Conservation (phyloP, 305 asterid genomes). For the Fraxinus xanthoxyloides region DNA sequence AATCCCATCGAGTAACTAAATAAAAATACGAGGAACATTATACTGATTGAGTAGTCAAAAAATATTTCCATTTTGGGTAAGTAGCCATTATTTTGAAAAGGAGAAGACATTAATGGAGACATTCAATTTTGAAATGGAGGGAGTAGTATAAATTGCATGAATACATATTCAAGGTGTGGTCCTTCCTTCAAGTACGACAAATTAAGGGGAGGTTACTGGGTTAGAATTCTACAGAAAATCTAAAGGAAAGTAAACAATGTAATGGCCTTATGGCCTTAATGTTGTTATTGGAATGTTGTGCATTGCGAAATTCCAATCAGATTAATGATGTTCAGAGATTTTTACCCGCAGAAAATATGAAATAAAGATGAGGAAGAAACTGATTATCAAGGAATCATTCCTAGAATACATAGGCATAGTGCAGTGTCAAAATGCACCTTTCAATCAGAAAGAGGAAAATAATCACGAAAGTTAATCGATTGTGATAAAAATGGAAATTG, state of each 20-base stretch:
- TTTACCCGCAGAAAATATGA: neutral
- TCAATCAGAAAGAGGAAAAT: neutral
- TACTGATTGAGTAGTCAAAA: neutral
- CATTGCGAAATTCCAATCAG: neutral
- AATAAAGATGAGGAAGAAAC: neutral
- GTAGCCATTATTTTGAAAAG: neutral
- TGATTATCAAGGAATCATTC: neutral
- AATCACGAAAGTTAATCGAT: neutral
- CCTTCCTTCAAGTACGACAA: neutral
- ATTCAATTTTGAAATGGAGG: neutral
- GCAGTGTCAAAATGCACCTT: neutral
- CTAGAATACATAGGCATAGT: neutral
- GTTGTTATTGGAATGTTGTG: neutral
- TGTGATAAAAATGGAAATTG: neutral
- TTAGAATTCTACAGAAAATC: neutral
- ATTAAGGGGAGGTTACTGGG: neutral
- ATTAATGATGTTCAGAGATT: neutral
- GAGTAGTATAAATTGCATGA: neutral
- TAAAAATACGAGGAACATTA: conserved; percentile 6
- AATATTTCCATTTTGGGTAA: neutral
- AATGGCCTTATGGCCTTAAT: neutral
- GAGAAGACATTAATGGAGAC: neutral
- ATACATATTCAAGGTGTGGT: neutral
- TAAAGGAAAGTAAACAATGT: neutral
- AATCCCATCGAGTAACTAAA: neutral